phyloP scores from a whole-genome alignment of 1,139 yeast genomes.

The Yueomyces sp. region DNA sequence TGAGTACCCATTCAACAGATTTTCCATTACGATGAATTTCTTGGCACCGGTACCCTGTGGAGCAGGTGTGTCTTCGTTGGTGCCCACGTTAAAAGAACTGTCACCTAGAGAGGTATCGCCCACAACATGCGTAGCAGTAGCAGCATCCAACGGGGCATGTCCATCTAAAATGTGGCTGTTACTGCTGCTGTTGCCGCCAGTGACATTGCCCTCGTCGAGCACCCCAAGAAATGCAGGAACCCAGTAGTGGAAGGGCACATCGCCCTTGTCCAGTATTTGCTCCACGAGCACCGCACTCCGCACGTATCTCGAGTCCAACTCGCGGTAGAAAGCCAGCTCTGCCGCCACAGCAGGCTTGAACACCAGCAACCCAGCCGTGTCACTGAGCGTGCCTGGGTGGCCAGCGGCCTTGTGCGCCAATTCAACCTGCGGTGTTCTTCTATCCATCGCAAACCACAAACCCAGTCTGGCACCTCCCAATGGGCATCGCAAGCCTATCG shows the following conservation, averaged over 20 bases:
- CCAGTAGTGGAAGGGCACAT: slow-evolving; percentile 41
- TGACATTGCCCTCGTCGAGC: slow-evolving; percentile 29
- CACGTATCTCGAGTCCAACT: slow-evolving; percentile 6
- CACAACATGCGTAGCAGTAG: slow-evolving; percentile 1
- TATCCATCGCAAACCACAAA: too few species aligned
- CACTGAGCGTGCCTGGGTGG: slow-evolving; percentile 65
- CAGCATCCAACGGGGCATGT: slow-evolving; percentile 7
- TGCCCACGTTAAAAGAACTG: slow-evolving; percentile 1
- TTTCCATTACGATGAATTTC: slow-evolving; percentile 57
- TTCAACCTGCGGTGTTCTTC: slow-evolving; percentile 1
- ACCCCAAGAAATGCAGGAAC: slow-evolving; percentile 34
- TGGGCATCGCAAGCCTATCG: too few species aligned
- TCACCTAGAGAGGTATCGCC: neutral
- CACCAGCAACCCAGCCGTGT: slow-evolving; percentile 50
- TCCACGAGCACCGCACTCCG: neutral
- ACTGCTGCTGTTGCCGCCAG: neutral
- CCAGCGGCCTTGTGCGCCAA: slow-evolving; percentile 66
- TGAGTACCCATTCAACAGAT: slow-evolving; percentile 46
- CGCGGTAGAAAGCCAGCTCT: slow-evolving; percentile 61
- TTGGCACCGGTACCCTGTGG: slow-evolving; percentile 3
- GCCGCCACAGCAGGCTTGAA: slow-evolving; percentile 52
- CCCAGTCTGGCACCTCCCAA: too few species aligned
- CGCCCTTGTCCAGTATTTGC: slow-evolving; percentile 6
- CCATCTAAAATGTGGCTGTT: slow-evolving; percentile 4
- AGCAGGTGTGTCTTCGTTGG: slow-evolving; percentile 3